Evolutionary conservation across 139 green algal species (phyloP), one percentile per base, ranked within the genome.

Genomic region (Tetradesmus obliquus): DNA sequence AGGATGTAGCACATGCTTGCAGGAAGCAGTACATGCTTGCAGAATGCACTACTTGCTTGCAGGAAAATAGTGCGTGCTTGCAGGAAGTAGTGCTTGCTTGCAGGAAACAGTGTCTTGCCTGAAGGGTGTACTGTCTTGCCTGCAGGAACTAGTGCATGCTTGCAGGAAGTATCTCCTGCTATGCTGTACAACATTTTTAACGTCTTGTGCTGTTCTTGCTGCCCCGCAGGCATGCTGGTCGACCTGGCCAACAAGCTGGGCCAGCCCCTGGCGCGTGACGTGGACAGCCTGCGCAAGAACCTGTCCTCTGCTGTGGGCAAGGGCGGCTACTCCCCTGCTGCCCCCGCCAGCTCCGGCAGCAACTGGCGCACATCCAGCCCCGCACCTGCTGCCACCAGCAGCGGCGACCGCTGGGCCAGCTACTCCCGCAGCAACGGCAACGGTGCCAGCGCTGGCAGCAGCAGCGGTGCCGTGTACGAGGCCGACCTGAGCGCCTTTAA

Each of bases 181-280:
- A 1, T 76, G 3, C 60, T 79, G 20, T 32, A 60, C n/a, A 5
- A 13, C 17, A 72, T 51, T 2, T n/a, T 45, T 45, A 45, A 45
- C 32, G 32, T 45, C 32, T 45, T 45, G 32, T 45, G 32, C 32
- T 45, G 32, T 45, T 45, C 32, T 45, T 45, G 32, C 57, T 79
- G 57, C 60, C 12, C 62, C 24, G 3, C 84, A 90, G 86, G 86
- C 74, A 90, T 86, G 76, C 76, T 91, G 17, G 87, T 91, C 17
- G 87, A 91, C 76, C 87, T 91, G 74, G 55, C 76, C 74, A 91
- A 85, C 87, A 85, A 86, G 76, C 74, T 86, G 87, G 74, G 74
- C n/a, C 7, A 54, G 15, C 87, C 87, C 22, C 74, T 86, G 76
- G 87, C 87, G 17, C 53, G 54, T 5, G 87, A 91, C 60, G 87